Base-by-base conservation (phyloP, 306 rosid species). In the Cucumis hystrix region DNA sequence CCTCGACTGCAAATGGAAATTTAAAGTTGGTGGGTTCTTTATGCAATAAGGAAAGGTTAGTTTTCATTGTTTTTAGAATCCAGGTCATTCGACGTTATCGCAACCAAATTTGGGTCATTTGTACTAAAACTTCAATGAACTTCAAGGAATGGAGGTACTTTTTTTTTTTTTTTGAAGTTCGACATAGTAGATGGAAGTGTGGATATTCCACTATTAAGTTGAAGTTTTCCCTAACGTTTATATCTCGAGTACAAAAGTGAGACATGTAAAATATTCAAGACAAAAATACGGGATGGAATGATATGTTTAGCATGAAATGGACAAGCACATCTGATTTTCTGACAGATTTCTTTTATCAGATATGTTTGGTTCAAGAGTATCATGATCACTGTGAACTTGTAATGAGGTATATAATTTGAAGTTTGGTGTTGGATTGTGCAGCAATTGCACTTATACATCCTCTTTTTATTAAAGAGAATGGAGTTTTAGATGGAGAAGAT, bases 361-460 rank as follows among this genome's bases (percentile, higher is more conserved):
- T 68, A 68, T 41, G 6, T 43, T 68, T 68, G 56, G 54, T 68
- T 51, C 15, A 9, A 37, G 54, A 41, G 30, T 41, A 35, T 1
- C 28, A 66, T 37, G 35, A 40, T n/a, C 40, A 43, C 74, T 20
- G 20, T 17, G 56, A 41, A n/a, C 14, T 41, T 20, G 23, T 66
- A 10, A 21, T 47, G 13, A 23, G 56, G 11, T 11, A 43, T 70
- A 35, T 23, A 70, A 23, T 70, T 47, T 23, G 76, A 70, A 60
- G 67, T 79, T 83, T 87, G 80, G 57, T 16, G 77, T 51, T 81
- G 80, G 23, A 72, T 69, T 81, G 73, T 60, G 41, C 90, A 94
- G 95, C 92, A 20, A 85, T 89, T 69, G 95, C 96, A 0, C 77
- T 88, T 33, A 89, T 92, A 66, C 16, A 76, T 74, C 90, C 97